Percentiles rank a stretch among this genome's conserved stretches.
These are phyloP conservation scores for Cytospora mali DNA, from an alignment of 2,329 filamentous ascomycete species.

Conservation along the genomic window DNA sequence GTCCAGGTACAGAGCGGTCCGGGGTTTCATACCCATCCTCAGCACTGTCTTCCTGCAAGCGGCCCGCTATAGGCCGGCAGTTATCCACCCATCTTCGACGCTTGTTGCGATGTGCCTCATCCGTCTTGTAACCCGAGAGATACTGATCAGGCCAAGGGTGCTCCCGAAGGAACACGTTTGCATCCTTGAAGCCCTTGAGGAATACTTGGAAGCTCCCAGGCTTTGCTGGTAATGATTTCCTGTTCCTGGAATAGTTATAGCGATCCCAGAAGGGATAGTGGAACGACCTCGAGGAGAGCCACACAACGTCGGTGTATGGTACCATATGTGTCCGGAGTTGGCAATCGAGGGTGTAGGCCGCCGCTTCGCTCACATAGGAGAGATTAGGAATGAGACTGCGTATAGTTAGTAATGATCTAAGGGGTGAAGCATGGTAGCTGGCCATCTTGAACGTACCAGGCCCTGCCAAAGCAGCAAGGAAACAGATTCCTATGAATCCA, in stretches of 20 bases:
- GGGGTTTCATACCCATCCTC: conserved; percentile 41
- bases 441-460: conserved; percentile 60
- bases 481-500: conserved; percentile 99
- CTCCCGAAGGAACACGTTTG: conserved; percentile 91
- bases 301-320: conserved; percentile 94
- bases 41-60: conserved; percentile 62
- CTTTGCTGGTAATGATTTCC: conserved; percentile 84
- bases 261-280: conserved; percentile 98
- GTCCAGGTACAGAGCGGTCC: conserved; percentile 44
- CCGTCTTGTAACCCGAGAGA: conserved; percentile 68
- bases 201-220: conserved; percentile 97
- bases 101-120: conserved; percentile 66
- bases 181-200: conserved; percentile 94
- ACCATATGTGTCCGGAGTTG: conserved; percentile 90
- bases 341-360: conserved; percentile 90
- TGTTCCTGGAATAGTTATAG: conserved; percentile 82
- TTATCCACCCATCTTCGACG: conserved; percentile 78
- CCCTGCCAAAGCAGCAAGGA: conserved; percentile 93
- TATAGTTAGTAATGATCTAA: conserved; percentile 6
- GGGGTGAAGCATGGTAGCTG: neutral
- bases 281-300: conserved; percentile 93
- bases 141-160: conserved; percentile 97
- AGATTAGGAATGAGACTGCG: conserved; percentile 86
- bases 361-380: conserved; percentile 96
- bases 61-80: conserved; percentile 65